These are phyloP conservation scores for Staphylotrichum longicolle DNA, from an alignment of 495 filamentous ascomycete genomes.

Conservation along the genomic window DNA sequence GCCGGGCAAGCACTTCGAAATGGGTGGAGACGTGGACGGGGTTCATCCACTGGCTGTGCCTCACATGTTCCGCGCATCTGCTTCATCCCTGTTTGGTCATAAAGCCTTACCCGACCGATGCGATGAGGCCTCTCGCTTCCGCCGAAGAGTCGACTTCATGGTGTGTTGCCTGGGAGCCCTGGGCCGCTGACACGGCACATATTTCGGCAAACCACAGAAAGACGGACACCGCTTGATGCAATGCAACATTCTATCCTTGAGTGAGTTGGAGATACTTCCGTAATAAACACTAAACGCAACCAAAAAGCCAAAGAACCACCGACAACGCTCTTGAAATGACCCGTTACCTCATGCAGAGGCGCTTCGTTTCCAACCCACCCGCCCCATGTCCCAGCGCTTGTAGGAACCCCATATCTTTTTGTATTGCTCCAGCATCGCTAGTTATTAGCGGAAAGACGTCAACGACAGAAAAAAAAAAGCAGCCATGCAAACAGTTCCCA, in stretches of 20 bases:
- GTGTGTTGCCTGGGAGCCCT: too few relatives aligned
- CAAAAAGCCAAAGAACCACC: background rate
- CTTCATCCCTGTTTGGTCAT: background rate
- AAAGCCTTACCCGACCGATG: background rate
- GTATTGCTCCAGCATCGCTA: background rate
- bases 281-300: background rate
- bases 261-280: background rate
- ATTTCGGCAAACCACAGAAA: background rate
- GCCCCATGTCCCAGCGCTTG: background rate
- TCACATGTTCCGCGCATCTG: background rate
- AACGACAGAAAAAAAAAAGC: background rate
- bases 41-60: too few relatives aligned
- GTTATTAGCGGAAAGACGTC: background rate
- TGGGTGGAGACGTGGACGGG: too few relatives aligned
- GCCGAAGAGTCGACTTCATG: too few relatives aligned
- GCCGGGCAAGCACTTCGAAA: background rate
- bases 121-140: background rate
- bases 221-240: background rate
- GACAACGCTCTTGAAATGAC: constrained; percentile 4
- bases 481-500: background rate
- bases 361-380: constrained; percentile 4
- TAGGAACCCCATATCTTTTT: background rate
- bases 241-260: constrained; percentile 14
- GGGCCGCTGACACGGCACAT: background rate
- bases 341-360: background rate